Percentiles rank a stretch among this genome's conserved stretches.
Conservation (phyloP, 129 eudicot genomes). For the Apium graveolens region DNA sequence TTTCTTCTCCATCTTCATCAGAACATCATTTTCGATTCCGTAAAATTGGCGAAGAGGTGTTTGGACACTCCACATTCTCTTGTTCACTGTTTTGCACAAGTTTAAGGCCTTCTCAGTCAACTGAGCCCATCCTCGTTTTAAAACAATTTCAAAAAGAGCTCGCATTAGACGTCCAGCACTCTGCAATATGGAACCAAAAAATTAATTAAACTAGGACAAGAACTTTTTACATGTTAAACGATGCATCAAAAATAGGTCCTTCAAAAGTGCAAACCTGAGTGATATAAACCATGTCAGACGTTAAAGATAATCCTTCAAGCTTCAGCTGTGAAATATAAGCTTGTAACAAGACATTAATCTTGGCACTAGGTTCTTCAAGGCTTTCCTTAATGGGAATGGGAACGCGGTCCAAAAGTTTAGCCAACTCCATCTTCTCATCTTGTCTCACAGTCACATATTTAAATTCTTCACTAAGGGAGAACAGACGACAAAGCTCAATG, state of each 20-base stretch:
- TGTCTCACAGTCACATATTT: constrained; percentile 89
- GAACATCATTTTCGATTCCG: constrained; percentile 58
- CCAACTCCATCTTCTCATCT: constrained; percentile 96
- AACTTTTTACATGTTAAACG: neutral
- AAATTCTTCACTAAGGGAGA: constrained; percentile 95
- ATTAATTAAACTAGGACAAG: neutral
- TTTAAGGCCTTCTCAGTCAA: constrained; percentile 85
- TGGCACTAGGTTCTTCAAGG: constrained; percentile 93
- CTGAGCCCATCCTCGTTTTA: constrained; percentile 99
- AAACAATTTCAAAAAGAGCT: constrained; percentile 86
- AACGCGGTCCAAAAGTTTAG: constrained; percentile 84
- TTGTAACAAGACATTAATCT: constrained; percentile 82
- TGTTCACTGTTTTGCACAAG: constrained; percentile 81
- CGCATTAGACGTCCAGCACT: constrained; percentile 98
- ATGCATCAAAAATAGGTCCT: neutral
- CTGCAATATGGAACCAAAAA: constrained; percentile 36
- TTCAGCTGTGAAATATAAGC: constrained; percentile 86
- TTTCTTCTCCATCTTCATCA: constrained; percentile 83
- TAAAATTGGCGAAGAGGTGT: constrained; percentile 91
- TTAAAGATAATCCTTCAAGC: constrained; percentile 84
- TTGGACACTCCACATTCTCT: constrained; percentile 95
- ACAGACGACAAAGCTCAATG: constrained; percentile 84
- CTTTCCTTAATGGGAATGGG: constrained; percentile 91
- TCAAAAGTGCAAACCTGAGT: constrained; percentile 56
- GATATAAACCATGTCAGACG: constrained; percentile 92